Evolutionary conservation across 1,284 basidiomycete genomes (phyloP).

Genomic region (Naganishia sp.): DNA sequence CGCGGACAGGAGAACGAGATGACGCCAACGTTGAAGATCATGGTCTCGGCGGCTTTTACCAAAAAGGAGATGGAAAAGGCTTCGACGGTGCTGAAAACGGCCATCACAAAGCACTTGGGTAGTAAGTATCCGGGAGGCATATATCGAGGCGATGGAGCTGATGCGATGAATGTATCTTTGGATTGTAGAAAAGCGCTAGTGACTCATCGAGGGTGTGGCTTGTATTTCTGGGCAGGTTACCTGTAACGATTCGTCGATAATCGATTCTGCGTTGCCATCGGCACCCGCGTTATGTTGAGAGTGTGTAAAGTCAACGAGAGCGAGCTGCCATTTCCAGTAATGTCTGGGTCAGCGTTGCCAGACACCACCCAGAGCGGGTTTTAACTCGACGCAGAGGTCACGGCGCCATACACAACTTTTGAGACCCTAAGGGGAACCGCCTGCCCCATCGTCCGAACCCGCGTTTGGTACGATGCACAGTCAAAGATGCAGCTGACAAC

Average conservation of each 20-base stretch:
- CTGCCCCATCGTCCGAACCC: no score
- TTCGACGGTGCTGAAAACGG: slow-evolving; percentile 69
- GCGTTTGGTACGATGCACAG: no score
- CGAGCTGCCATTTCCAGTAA: no score
- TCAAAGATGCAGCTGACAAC: no score
- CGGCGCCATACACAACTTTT: no score
- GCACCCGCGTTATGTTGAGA: no score
- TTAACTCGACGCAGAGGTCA: no score
- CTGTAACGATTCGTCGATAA: not conserved
- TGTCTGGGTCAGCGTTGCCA: no score
- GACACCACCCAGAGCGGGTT: no score
- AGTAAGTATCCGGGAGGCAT: slow-evolving; percentile 39
- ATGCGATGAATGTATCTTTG: slow-evolving; percentile 21
- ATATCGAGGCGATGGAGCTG: slow-evolving; percentile 23
- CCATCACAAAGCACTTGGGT: slow-evolving; percentile 68
- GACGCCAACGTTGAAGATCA: slow-evolving; percentile 83
- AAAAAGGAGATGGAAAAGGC: slow-evolving; percentile 93
- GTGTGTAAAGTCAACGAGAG: no score
- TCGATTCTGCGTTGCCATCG: no score
- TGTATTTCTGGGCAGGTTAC: not conserved
- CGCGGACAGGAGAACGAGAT: slow-evolving; percentile 81
- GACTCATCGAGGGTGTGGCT: not conserved
- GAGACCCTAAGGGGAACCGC: no score
- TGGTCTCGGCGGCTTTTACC: slow-evolving; percentile 71
- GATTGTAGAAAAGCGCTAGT: slow-evolving; percentile 25